Base-by-base conservation (phyloP, 768 basidiomycete genomes). In the Mycena rebaudengoi region DNA sequence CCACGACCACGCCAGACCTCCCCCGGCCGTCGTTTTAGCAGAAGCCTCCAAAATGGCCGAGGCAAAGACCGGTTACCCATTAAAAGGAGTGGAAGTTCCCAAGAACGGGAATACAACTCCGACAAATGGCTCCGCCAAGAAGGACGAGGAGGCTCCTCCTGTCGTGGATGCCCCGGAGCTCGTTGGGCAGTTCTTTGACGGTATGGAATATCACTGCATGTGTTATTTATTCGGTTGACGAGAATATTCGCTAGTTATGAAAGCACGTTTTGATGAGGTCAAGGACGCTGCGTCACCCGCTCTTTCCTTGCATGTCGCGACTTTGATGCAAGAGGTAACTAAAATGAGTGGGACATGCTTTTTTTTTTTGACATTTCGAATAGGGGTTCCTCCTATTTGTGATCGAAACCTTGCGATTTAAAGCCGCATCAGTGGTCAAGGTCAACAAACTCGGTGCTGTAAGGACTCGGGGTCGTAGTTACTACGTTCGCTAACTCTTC, bases 1-100 rank as follows among this genome's bases (percentile, higher is more conserved):
- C 73, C 92, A 95, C 66, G 82, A 91, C 60, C 78, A 91, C 69
- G 80, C 86, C 32, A 89, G 93, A 2, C 93, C 91, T 5, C 88
- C 87, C 20, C 86, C 91, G 2, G 76, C 85, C 7, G 84, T 85
- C 16, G 91, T 92, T 30, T 78, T 92, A 23, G 91, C 90, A 7
- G 92, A 92, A 73, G 90, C 89, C 30, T 85, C 90, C 7, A 92
- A 88, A 67, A 86, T 88, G 73, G 86, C 87, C 0, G 87, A 92
- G 69, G 75, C 87, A 40, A 92, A 91, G 76, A 88, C 88, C 0
- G 90, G 89, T 0, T 83, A 87, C 60, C 88, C 89, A 7, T 75
- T 90, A 61, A 88, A 88, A 71, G 89, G 89, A 7, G 78, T 91
- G 18, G 87, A 89, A 67, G 73, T 84, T 26, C 76, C 79, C 1